Evolutionary conservation across 2,329 filamentous ascomycete species (phyloP).

Genomic region (Ascocoryne sarcoides): DNA sequence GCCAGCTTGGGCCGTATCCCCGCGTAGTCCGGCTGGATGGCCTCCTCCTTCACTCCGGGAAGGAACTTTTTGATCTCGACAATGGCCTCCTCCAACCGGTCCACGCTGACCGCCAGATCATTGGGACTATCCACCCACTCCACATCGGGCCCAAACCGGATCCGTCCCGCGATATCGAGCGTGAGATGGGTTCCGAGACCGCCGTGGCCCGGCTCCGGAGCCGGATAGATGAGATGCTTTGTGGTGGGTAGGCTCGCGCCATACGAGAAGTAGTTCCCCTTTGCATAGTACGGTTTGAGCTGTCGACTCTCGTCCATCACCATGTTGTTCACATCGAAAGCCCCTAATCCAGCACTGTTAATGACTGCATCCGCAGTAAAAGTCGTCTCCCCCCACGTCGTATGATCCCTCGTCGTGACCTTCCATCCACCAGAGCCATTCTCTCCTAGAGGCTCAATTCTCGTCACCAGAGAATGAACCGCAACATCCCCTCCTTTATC

Average conservation of each 20-base stretch:
- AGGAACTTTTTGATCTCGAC: constrained; percentile 71
- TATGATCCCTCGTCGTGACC: constrained; percentile 44
- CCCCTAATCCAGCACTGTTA: constrained; percentile 78
- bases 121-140: constrained; percentile 74
- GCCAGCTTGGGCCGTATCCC: constrained; percentile 84
- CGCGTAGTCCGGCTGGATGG: constrained; percentile 74
- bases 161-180: constrained; percentile 72
- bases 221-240: constrained; percentile 76
- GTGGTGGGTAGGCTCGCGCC: constrained; percentile 54
- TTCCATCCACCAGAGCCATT: constrained; percentile 58
- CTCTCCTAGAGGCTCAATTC: constrained; percentile 33
- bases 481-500: constrained; percentile 67
- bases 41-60: constrained; percentile 57
- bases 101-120: constrained; percentile 60
- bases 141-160: constrained; percentile 90
- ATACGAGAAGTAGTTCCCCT: constrained; percentile 94
- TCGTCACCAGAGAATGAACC: constrained; percentile 56
- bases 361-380: constrained; percentile 71
- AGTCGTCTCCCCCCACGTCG: constrained; percentile 39
- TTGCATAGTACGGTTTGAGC: constrained; percentile 67
- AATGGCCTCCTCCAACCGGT: constrained; percentile 57
- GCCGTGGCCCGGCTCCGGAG: constrained; percentile 69
- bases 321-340: constrained; percentile 73
- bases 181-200: constrained; percentile 92
- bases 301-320: constrained; percentile 53